Evolutionary conservation across 192 early-diverging fungal species (phyloP).

Genomic region (Kickxella alabastrina): DNA sequence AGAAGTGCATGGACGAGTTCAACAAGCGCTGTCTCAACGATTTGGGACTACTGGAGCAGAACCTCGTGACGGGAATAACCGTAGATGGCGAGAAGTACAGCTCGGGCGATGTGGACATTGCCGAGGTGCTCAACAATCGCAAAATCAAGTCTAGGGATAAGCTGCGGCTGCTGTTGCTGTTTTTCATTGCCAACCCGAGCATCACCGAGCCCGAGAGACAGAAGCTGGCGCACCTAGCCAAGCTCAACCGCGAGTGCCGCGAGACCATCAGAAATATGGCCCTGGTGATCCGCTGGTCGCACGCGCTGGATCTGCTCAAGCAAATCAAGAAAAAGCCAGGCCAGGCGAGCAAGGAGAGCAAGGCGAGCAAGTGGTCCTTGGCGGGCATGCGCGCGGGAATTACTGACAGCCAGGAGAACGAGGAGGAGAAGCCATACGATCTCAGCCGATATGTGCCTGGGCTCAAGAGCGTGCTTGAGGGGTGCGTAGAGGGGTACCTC

Average conservation of each 20-base stretch:
- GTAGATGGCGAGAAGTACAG: conserved; percentile 49
- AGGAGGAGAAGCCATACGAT: conserved; percentile 37
- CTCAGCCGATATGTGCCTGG: conserved; percentile 46
- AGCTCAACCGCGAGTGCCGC: conserved; percentile 39
- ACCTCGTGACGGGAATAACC: conserved; percentile 50
- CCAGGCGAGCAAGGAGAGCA: conserved; percentile 28
- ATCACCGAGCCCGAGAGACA: conserved; percentile 42
- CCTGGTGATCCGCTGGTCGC: conserved; percentile 46
- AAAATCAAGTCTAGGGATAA: conserved; percentile 48
- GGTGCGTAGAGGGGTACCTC: conserved; percentile 36
- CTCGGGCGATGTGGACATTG: conserved; percentile 46
- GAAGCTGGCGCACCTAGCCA: conserved; percentile 47
- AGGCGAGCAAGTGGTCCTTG: conserved; percentile 49
- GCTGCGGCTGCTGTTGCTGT: conserved; percentile 36
- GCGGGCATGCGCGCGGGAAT: conserved; percentile 21
- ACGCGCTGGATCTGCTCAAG: conserved; percentile 46
- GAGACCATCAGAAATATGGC: conserved; percentile 51
- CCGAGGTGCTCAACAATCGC: conserved; percentile 42
- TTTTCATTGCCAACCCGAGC: conserved; percentile 45
- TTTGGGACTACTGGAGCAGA: conserved; percentile 54
- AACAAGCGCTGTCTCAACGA: conserved; percentile 40
- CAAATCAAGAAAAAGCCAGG: conserved; percentile 36
- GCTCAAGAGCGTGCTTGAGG: conserved; percentile 43
- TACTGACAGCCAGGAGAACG: conserved; percentile 11
- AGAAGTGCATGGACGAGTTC: conserved; percentile 54